Percentiles rank a stretch among this genome's conserved stretches.
phyloP scores from a whole-genome alignment of 176 grass and related monocot genomes.

The Pharus latifolius region DNA sequence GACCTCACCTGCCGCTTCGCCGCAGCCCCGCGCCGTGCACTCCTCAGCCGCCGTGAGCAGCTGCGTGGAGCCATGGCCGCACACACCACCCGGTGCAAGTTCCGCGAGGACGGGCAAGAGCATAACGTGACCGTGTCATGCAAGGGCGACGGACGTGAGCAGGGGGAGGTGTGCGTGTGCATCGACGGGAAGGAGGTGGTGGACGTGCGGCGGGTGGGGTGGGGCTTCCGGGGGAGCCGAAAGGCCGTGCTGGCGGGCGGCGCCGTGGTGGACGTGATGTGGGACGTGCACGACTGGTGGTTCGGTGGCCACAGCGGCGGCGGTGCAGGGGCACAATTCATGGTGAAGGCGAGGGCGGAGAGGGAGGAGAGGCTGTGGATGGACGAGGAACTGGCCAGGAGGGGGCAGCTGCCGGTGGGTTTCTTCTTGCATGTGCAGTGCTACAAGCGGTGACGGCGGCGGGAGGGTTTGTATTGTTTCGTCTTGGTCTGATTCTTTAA shows the following conservation, averaged over 20 bases:
- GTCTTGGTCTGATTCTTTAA: background rate
- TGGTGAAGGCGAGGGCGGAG: slow-evolving; percentile 56
- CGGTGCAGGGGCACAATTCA: slow-evolving; percentile 47
- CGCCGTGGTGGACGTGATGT: slow-evolving; percentile 69
- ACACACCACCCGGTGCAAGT: slow-evolving; percentile 47
- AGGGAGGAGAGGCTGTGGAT: slow-evolving; percentile 66
- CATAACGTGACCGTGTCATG: slow-evolving; percentile 61
- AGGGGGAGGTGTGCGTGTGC: slow-evolving; percentile 38
- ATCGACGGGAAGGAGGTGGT: slow-evolving; percentile 72
- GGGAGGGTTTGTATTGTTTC: background rate
- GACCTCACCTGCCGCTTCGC: slow-evolving; percentile 44
- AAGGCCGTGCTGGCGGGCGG: slow-evolving; percentile 49
- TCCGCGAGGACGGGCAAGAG: slow-evolving; percentile 50
- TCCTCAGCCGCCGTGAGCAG: slow-evolving; percentile 55
- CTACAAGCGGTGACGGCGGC: slow-evolving; percentile 24
- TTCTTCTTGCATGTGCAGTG: slow-evolving; percentile 56
- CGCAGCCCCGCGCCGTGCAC: background rate
- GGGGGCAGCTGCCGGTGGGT: slow-evolving; percentile 4
- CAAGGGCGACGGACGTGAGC: slow-evolving; percentile 25
- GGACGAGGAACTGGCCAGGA: slow-evolving; percentile 28
- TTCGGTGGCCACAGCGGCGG: slow-evolving; percentile 20
- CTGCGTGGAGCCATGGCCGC: slow-evolving; percentile 14
- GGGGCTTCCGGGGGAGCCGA: slow-evolving; percentile 71
- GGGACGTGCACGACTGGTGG: slow-evolving; percentile 94
- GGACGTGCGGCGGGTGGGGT: slow-evolving; percentile 38